phyloP scores from a whole-genome alignment of 805 yeast species.

The Candida montana region DNA sequence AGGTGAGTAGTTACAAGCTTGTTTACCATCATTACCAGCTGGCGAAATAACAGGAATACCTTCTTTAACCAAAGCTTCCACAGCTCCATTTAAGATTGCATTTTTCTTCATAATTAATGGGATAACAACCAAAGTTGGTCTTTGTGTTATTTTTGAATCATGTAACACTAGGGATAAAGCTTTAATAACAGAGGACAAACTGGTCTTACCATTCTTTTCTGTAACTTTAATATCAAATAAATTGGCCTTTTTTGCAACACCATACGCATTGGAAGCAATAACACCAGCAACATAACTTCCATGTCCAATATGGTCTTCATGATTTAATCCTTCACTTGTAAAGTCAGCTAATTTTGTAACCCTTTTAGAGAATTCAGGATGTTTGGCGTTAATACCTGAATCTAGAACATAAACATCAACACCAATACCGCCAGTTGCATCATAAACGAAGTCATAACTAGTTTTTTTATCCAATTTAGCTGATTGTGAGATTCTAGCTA shows the following conservation, averaged over 20 bases:
- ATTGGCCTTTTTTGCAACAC: constrained; percentile 44
- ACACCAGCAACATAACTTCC: constrained; percentile 57
- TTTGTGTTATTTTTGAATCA: constrained; percentile 26
- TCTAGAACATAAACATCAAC: constrained; percentile 35
- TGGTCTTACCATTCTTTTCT: constrained; percentile 32
- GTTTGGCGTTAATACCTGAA: constrained; percentile 32
- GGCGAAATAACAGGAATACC: constrained; percentile 44
- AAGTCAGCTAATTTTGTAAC: constrained; percentile 40
- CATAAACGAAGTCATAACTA: constrained; percentile 34
- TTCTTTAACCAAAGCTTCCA: constrained; percentile 34
- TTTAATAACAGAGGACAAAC: constrained; percentile 28
- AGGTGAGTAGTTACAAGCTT: constrained; percentile 44
- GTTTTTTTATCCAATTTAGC: constrained; percentile 22
- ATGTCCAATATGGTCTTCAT: constrained; percentile 40
- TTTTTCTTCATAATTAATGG: constrained; percentile 34
- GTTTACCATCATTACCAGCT: constrained; percentile 43
- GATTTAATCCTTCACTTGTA: constrained; percentile 29
- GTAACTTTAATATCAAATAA: constrained; percentile 41
- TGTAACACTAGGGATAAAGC: constrained; percentile 28
- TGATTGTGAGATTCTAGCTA: constrained; percentile 36
- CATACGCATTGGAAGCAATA: constrained; percentile 44
- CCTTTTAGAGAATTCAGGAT: constrained; percentile 40
- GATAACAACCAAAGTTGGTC: constrained; percentile 35
- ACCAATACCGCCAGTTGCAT: constrained; percentile 36
- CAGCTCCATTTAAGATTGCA: constrained; percentile 39